Conservation (phyloP, 192 early-diverging fungal species). For the Entophlyctis helioformis region DNA sequence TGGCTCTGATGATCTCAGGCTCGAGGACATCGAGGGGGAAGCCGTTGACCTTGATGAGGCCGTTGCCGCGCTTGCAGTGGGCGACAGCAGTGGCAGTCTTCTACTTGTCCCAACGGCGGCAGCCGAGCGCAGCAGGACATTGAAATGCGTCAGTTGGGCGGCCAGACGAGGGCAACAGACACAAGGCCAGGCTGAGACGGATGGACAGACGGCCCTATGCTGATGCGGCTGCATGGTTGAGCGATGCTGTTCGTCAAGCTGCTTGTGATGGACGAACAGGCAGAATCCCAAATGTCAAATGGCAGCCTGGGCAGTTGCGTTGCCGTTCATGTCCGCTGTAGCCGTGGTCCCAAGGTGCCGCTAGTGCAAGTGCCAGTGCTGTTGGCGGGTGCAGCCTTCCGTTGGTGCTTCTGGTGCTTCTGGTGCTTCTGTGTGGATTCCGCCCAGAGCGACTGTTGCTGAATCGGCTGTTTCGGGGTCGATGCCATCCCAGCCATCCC, state of each 20-base stretch:
- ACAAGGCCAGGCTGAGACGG: neutral
- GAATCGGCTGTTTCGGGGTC: neutral
- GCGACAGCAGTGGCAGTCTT: conserved; percentile 99
- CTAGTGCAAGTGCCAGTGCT: too few species aligned
- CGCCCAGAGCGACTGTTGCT: neutral
- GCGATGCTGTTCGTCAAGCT: neutral
- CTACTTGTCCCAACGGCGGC: conserved; percentile 13
- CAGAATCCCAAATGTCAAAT: neutral
- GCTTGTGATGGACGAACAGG: neutral
- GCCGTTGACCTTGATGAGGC: conserved; percentile 97
- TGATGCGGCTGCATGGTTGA: neutral
- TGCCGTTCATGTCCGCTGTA: neutral
- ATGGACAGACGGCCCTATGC: neutral
- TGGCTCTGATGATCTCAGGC: conserved; percentile 93
- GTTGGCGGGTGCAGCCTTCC: too few species aligned
- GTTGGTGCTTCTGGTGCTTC: too few species aligned
- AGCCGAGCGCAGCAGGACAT: too few species aligned
- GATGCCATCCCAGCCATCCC: neutral
- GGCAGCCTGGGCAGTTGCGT: neutral
- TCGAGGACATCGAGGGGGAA: conserved; percentile 90
- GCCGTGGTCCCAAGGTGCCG: neutral
- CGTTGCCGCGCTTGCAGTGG: conserved; percentile 94
- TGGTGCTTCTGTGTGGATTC: neutral
- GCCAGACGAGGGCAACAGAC: neutral
- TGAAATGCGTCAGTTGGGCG: neutral